Percentiles rank a stretch among this genome's conserved stretches.
phyloP scores from a whole-genome alignment of 768 basidiomycete species.

The Tulasnella sp. region DNA sequence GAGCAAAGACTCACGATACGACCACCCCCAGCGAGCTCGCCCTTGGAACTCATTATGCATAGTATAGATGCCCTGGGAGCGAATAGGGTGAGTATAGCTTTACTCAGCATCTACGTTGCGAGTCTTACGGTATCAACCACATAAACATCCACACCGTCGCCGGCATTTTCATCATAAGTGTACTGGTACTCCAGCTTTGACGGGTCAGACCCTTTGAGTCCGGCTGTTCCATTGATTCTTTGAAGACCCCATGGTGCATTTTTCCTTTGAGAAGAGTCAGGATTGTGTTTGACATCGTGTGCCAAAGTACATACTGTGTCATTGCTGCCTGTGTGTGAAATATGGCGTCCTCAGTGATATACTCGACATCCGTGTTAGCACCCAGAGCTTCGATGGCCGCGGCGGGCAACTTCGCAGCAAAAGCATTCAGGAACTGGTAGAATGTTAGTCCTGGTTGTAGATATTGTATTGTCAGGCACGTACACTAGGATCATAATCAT shows the following conservation, averaged over 20 bases:
- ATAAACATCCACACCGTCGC: slow-evolving; percentile 32
- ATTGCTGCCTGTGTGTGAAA: not conserved
- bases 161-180: slow-evolving; percentile 19
- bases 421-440: slow-evolving; percentile 14
- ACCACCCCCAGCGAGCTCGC: slow-evolving; percentile 31
- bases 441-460: too few relatives aligned
- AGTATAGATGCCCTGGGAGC: slow-evolving; percentile 22
- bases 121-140: slow-evolving; percentile 32
- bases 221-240: not conserved
- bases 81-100: too few relatives aligned
- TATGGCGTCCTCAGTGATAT: slow-evolving; percentile 11
- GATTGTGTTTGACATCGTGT: not conserved
- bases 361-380: slow-evolving; percentile 12
- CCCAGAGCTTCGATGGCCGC: not conserved
- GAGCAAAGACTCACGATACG: slow-evolving; percentile 20
- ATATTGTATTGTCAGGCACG: too few relatives aligned
- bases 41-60: slow-evolving; percentile 29
- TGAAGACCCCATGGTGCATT: slow-evolving; percentile 6
- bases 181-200: not conserved
- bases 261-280: not conserved
- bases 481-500: too few relatives aligned
- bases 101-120: too few relatives aligned
- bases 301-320: not conserved
- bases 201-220: not conserved
- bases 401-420: not conserved